These are phyloP conservation scores for Hyaloperonospora arabidopsidis DNA, from an alignment of 352 stramenopile species.

Conservation along the genomic window DNA sequence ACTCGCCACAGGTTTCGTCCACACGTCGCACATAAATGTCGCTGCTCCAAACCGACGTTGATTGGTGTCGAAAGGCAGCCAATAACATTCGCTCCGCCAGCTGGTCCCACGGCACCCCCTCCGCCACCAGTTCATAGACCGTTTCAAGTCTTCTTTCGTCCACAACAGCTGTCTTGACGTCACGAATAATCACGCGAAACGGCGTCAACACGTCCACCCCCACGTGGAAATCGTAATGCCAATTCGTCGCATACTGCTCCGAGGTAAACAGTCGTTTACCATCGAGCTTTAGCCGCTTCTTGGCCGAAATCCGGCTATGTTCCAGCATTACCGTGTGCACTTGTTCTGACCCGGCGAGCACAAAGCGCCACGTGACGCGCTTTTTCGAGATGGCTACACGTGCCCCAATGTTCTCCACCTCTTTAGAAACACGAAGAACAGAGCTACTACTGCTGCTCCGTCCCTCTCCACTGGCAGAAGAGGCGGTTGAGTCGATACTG, in stretches of 20 bases:
- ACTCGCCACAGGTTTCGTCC: slow-evolving; percentile 34
- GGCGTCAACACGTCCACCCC: slow-evolving; percentile 27
- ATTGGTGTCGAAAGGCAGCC: slow-evolving; percentile 22
- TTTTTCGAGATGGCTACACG: slow-evolving; percentile 81
- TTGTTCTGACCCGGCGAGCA: slow-evolving; percentile 61
- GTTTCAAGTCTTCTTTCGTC: slow-evolving; percentile 58
- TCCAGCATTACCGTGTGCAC: slow-evolving; percentile 82
- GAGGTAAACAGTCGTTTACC: slow-evolving; percentile 61
- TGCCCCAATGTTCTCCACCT: slow-evolving; percentile 79
- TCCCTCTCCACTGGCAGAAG: slow-evolving; percentile 9
- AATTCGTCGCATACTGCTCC: slow-evolving; percentile 67
- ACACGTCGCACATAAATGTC: slow-evolving; percentile 73
- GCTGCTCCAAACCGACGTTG: slow-evolving; percentile 63
- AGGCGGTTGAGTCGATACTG: slow-evolving; percentile 28
- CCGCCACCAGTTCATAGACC: slow-evolving; percentile 63
- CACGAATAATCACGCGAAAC: slow-evolving; percentile 66
- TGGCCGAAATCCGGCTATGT: slow-evolving; percentile 73
- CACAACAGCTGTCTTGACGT: slow-evolving; percentile 65
- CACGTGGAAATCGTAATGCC: slow-evolving; percentile 70
- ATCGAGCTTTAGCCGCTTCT: slow-evolving; percentile 78
- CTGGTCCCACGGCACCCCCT: slow-evolving; percentile 59
- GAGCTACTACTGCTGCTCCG: slow-evolving; percentile 19
- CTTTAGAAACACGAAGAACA: slow-evolving; percentile 56
- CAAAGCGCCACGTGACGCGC: slow-evolving; percentile 77
- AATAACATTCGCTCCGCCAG: slow-evolving; percentile 49